Base-by-base conservation (phyloP, 1,284 basidiomycete genomes). In the Apiotrichum montevideense region DNA sequence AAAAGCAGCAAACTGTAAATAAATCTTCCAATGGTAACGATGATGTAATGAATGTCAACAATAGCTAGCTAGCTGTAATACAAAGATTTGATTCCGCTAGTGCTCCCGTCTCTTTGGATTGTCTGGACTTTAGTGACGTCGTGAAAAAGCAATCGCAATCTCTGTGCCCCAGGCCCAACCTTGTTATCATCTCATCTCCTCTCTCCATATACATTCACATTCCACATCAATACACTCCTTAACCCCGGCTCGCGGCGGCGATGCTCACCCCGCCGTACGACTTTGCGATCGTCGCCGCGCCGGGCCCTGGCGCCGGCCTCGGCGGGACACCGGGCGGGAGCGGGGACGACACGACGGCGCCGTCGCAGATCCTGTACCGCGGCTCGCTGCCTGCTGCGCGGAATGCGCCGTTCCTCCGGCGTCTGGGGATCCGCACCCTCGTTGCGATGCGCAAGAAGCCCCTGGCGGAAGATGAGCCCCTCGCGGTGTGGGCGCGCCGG, bases 351-450 rank as follows among this genome's bases (percentile, higher is more conserved):
- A 29, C 33, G 21, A 14, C 34, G 3, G 46, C 21, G 21, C 6
- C 21, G n/a, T 13, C 48, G 10, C 57, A 73, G 34, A 65, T 70
- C 32, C 65, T 75, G 15, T 75, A 73, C 52, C 59, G 73, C 39
- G 73, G 70, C 1, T 66, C 72, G 1, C 51, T 71, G 14, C 73
- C 73, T 0, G 64, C 63, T 0, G 52, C 57, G n/a, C 66, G 72
- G 29, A 75, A 74, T 51, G 60, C 70, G 6, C 54, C 66, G 4
- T 73, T 73, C 54, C 29, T 73, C 6, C 55, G 56, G 7, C 56
- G 67, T 8, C 72, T 85, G 10, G 67, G 83, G 1, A 76, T 83
- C 13, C 81, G 80, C 35, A 85, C 85, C 55, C 81, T 86, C 57
- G 54, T 77, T 1, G 78, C 80, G 14, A 75, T 86, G 11, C 75